Conservation (phyloP, 176 grass and related monocot species). For the Aechmea fasciata region DNA sequence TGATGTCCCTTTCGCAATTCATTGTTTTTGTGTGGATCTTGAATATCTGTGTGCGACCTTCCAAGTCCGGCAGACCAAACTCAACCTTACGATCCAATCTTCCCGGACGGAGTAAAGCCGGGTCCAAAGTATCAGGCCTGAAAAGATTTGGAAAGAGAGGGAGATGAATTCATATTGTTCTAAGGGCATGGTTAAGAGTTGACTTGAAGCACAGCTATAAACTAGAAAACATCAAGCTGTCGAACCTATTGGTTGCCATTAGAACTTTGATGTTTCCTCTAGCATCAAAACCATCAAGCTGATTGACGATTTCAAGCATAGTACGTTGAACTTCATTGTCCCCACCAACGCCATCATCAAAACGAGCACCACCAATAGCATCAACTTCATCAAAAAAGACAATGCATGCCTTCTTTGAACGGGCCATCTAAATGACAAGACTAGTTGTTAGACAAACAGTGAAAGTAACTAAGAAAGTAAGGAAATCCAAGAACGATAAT, state of each 20-base stretch:
- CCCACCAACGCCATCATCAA: slow-evolving; percentile 85
- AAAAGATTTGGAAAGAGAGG: slow-evolving; percentile 2
- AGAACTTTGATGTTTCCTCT: slow-evolving; percentile 97
- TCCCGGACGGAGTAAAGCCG: slow-evolving; percentile 71
- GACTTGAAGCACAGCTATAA: neutral
- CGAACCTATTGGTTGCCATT: slow-evolving; percentile 94
- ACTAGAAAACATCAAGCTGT: neutral
- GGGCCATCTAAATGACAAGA: slow-evolving; percentile 59
- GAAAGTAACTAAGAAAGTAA: neutral
- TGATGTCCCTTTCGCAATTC: slow-evolving; percentile 87
- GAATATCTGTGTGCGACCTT: slow-evolving; percentile 87
- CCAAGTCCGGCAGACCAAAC: slow-evolving; percentile 81
- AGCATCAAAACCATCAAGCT: slow-evolving; percentile 93
- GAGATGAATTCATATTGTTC: neutral
- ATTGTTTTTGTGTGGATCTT: slow-evolving; percentile 91
- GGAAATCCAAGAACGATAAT: neutral
- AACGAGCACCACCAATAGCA: slow-evolving; percentile 92
- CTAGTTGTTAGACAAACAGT: slow-evolving; percentile 4
- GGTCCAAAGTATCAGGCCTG: slow-evolving; percentile 88
- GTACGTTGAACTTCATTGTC: slow-evolving; percentile 91
- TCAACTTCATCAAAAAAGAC: slow-evolving; percentile 98
- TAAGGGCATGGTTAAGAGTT: neutral
- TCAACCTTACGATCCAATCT: slow-evolving; percentile 87
- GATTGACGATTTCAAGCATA: slow-evolving; percentile 97
- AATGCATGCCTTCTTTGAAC: slow-evolving; percentile 94